Evolutionary conservation across 1,284 basidiomycete species (phyloP).

Genomic region (Meripilus lineatus): DNA sequence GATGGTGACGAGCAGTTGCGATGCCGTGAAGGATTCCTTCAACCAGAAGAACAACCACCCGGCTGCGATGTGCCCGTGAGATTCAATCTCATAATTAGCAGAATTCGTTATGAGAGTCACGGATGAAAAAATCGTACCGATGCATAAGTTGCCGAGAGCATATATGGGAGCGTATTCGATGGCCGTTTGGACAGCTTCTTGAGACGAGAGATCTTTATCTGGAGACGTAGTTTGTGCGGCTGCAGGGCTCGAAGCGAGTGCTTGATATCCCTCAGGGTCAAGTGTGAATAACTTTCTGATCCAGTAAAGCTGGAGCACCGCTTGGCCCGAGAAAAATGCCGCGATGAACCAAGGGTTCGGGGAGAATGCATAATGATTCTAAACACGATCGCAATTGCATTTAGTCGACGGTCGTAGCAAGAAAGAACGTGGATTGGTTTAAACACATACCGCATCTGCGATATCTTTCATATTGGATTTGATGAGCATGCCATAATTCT

Average conservation of each 20-base stretch:
- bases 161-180: slow-evolving; percentile 28
- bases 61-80: slow-evolving; percentile 17
- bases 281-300: slow-evolving; percentile 23
- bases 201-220: slow-evolving; percentile 1
- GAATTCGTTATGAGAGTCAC: not conserved
- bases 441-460: slow-evolving; percentile 27
- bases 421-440: not conserved
- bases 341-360: slow-evolving; percentile 31
- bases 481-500: slow-evolving; percentile 28
- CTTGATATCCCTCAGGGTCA: slow-evolving; percentile 14
- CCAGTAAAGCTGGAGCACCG: slow-evolving; percentile 27
- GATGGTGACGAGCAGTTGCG: slow-evolving; percentile 27
- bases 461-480: slow-evolving; percentile 32
- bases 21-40: slow-evolving; percentile 22
- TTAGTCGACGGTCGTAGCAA: not conserved
- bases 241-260: slow-evolving; percentile 5
- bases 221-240: not conserved
- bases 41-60: slow-evolving; percentile 33
- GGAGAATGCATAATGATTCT: slow-evolving; percentile 35
- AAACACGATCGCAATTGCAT: not conserved
- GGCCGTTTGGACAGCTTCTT: slow-evolving; percentile 19
- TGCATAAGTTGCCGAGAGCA: slow-evolving; percentile 30
- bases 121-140: slow-evolving; percentile 21
- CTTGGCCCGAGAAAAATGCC: slow-evolving; percentile 30
- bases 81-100: not conserved